These are phyloP conservation scores for Aspergillus fructus DNA, from an alignment of 2,329 filamentous ascomycete genomes.

Conservation along the genomic window DNA sequence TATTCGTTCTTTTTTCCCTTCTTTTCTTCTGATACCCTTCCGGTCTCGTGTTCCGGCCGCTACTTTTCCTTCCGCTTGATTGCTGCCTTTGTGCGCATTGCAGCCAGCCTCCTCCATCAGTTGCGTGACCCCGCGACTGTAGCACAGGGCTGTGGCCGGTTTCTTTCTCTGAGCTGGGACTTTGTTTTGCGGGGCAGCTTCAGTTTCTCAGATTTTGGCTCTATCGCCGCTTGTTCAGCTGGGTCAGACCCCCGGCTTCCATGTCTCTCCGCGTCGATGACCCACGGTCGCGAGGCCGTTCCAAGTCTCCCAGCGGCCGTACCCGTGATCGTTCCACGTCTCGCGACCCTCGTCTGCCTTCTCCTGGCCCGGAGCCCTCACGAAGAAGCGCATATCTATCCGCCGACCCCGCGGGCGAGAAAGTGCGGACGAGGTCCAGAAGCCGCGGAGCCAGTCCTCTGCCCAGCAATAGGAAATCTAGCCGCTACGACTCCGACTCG, in stretches of 20 bases:
- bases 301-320: slow-evolving; percentile 44
- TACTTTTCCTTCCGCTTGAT: neutral
- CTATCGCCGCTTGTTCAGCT: neutral
- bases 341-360: slow-evolving; percentile 39
- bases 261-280: slow-evolving; percentile 42
- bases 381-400: slow-evolving; percentile 26
- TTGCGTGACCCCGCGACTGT: neutral
- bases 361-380: slow-evolving; percentile 28
- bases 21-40: neutral
- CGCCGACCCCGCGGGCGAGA: slow-evolving; percentile 29
- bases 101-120: no score
- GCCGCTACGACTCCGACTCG: slow-evolving; percentile 26
- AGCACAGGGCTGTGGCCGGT: neutral
- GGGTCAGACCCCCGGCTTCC: slow-evolving; percentile 11
- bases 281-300: slow-evolving; percentile 45
- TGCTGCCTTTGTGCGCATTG: neutral
- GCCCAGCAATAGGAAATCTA: slow-evolving; percentile 19
- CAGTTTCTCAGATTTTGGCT: neutral
- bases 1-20: neutral
- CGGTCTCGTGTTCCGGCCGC: neutral
- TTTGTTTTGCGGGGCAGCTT: neutral
- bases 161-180: neutral
- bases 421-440: slow-evolving; percentile 21
- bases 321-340: slow-evolving; percentile 44
- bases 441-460: slow-evolving; percentile 19